Evolutionary conservation across 352 stramenopile species (phyloP).

Genomic region (Aphanomyces cochlioides): DNA sequence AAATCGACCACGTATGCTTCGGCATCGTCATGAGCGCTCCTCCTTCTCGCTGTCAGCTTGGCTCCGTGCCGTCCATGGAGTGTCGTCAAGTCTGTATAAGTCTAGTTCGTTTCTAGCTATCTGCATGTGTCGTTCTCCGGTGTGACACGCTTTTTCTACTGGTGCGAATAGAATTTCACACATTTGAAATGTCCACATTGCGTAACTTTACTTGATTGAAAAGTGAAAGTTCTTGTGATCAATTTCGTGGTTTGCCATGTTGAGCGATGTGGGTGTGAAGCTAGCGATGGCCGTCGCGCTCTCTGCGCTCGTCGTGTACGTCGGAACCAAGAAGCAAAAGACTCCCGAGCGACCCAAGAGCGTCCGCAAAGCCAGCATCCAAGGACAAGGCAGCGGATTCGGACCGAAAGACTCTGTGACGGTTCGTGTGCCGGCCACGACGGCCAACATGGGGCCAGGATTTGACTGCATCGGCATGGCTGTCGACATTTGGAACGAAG

Average conservation of each 20-base stretch:
- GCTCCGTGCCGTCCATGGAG: too few relatives aligned
- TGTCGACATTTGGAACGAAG: slow-evolving; percentile 98
- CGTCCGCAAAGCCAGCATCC: slow-evolving; percentile 8
- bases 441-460: slow-evolving; percentile 97
- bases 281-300: slow-evolving; percentile 53
- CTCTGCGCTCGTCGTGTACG: slow-evolving; percentile 57
- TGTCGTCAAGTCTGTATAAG: too few relatives aligned
- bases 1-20: too few relatives aligned
- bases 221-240: too few relatives aligned
- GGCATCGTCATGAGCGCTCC: too few relatives aligned
- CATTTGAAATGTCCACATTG: too few relatives aligned
- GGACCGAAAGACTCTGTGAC: slow-evolving; percentile 74
- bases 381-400: slow-evolving; percentile 6
- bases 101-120: too few relatives aligned
- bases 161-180: too few relatives aligned
- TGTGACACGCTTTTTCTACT: too few relatives aligned
- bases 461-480: slow-evolving; percentile 98
- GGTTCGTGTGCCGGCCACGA: slow-evolving; percentile 97
- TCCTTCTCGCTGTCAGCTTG: too few relatives aligned
- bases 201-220: too few relatives aligned
- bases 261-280: slow-evolving; percentile 28
- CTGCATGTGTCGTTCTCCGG: too few relatives aligned
- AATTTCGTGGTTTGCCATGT: not conserved
- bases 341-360: slow-evolving; percentile 33
- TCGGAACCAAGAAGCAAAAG: slow-evolving; percentile 49